Percentiles rank a stretch among this genome's conserved stretches.
Evolutionary conservation across 106 monocot genomes (phyloP).

Genomic region (Dioscorea dumetorum): DNA sequence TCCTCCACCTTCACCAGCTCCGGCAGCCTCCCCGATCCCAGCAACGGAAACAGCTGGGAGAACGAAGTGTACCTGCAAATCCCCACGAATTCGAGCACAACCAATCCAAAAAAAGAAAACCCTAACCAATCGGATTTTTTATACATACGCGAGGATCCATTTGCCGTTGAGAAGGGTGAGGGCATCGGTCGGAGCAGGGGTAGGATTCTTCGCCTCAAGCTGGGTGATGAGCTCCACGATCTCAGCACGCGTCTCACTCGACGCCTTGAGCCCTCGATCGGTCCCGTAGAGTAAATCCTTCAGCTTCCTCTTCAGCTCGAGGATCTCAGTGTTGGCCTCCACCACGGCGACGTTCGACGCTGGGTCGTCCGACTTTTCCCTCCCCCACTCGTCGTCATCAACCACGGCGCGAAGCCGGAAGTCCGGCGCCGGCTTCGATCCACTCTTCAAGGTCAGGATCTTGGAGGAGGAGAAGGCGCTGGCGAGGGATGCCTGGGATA

Average conservation of each 20-base stretch:
- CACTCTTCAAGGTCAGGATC: background rate
- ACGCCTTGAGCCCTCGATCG: slow-evolving; percentile 64
- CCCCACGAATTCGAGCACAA: background rate
- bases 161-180: slow-evolving; percentile 78
- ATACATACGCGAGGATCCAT: slow-evolving; percentile 75
- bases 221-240: slow-evolving; percentile 79
- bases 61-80: slow-evolving; percentile 79
- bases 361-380: background rate
- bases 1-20: slow-evolving; percentile 86
- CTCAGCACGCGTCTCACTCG: slow-evolving; percentile 85
- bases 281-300: slow-evolving; percentile 64
- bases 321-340: slow-evolving; percentile 16
- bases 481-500: too few species aligned
- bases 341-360: slow-evolving; percentile 3
- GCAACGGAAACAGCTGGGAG: slow-evolving; percentile 56
- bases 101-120: background rate
- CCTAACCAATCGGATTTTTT: too few species aligned
- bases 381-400: slow-evolving; percentile 57
- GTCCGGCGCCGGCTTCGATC: background rate
- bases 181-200: slow-evolving; percentile 68
- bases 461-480: too few species aligned
- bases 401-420: slow-evolving; percentile 1
- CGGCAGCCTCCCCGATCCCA: slow-evolving; percentile 51
- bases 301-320: slow-evolving; percentile 44
- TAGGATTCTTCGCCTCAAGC: slow-evolving; percentile 78